Conservation (phyloP, 164 flowering plant species). For the Nelumbo lutea region DNA sequence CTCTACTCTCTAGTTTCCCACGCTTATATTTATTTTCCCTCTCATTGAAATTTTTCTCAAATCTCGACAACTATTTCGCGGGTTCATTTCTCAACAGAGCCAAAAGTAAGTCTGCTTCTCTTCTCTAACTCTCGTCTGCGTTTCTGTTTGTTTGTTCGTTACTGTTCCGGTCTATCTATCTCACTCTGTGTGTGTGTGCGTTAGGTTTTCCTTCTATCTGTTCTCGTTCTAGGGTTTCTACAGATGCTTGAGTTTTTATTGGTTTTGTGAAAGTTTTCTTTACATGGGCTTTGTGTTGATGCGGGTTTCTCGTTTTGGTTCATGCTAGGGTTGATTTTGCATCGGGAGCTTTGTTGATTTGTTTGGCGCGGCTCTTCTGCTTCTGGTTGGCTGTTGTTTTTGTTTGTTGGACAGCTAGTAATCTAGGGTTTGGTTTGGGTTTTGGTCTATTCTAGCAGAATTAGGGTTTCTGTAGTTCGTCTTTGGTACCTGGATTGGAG, state of each 20-base stretch:
- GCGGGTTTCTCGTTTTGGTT: not conserved
- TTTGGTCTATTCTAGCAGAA: not conserved
- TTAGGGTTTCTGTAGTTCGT: slow-evolving; percentile 1
- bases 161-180: not conserved
- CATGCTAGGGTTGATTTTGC: slow-evolving; percentile 1
- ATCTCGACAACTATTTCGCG: not conserved
- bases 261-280: not conserved
- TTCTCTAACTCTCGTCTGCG: not conserved
- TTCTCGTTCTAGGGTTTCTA: not conserved
- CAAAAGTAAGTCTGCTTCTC: not conserved
- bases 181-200: not conserved
- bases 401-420: not conserved
- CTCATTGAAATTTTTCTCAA: not conserved
- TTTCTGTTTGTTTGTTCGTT: not conserved
- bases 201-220: not conserved
- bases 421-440: not conserved
- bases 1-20: not conserved
- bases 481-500: not conserved
- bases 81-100: not conserved
- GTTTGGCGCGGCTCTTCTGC: not conserved
- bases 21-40: not conserved
- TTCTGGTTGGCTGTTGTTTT: not conserved
- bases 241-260: not conserved
- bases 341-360: not conserved
- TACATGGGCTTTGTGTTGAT: not conserved